Percentiles rank a stretch among this genome's conserved stretches.
These are phyloP conservation scores for Physcomitrellopsis africana DNA, from an alignment of 225 moss, liverwort and hornwort genomes.

Conservation along the genomic window DNA sequence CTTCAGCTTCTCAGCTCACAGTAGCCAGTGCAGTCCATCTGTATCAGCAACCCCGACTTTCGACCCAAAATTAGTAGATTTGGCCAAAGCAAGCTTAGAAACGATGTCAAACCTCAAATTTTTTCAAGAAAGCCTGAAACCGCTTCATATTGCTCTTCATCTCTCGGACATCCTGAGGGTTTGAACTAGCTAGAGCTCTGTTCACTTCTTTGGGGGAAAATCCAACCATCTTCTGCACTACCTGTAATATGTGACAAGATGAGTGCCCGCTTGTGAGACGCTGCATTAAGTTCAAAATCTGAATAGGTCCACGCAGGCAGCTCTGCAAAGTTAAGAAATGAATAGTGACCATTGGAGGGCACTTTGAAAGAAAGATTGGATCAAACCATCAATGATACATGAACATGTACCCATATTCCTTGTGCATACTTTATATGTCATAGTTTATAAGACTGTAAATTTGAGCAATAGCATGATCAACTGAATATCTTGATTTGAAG, in stretches of 20 bases:
- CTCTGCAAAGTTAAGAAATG: not conserved
- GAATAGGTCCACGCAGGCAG: conserved; percentile 7
- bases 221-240: conserved; percentile 72
- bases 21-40: conserved; percentile 1
- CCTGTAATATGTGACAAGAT: conserved; percentile 41
- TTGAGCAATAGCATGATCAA: not conserved
- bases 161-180: conserved; percentile 47
- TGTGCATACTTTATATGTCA: not conserved
- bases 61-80: not conserved
- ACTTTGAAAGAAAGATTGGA: conserved; percentile 7
- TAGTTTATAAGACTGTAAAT: not conserved
- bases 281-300: conserved; percentile 13
- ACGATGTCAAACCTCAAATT: conserved; percentile 69
- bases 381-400: not conserved
- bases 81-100: conserved; percentile 3
- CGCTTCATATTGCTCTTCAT: conserved; percentile 69
- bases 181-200: conserved; percentile 50
- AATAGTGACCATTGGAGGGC: not conserved
- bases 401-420: not conserved
- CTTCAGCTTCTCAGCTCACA: conserved; percentile 15
- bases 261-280: conserved; percentile 11
- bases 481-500: not conserved
- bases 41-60: not conserved
- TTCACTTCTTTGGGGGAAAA: conserved; percentile 72
- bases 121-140: conserved; percentile 77